Evolutionary conservation across 352 stramenopile species (phyloP).

Genomic region (Phytophthora fragariae): DNA sequence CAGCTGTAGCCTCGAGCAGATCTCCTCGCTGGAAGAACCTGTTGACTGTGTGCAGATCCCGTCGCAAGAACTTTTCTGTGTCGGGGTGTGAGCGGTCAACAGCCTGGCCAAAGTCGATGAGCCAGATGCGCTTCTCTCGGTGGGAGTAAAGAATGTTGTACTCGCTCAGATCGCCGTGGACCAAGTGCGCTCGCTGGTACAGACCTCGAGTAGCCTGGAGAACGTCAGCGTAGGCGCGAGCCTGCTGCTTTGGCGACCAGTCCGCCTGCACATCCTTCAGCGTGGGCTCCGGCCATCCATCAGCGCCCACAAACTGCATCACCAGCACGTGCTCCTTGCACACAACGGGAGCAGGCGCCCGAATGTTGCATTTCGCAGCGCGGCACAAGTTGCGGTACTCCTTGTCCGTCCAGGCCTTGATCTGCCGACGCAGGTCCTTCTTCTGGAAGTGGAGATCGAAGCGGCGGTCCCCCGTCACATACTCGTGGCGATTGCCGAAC

Average conservation of each 20-base stretch:
- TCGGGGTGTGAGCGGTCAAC: slow-evolving; percentile 85
- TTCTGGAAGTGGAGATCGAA: slow-evolving; percentile 82
- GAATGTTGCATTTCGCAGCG: slow-evolving; percentile 55
- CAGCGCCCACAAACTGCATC: slow-evolving; percentile 72
- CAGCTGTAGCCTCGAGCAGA: slow-evolving; percentile 39
- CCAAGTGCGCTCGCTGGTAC: slow-evolving; percentile 62
- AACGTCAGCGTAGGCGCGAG: slow-evolving; percentile 63
- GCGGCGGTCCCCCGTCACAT: slow-evolving; percentile 83
- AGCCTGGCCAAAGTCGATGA: slow-evolving; percentile 94
- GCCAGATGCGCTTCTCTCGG: slow-evolving; percentile 71
- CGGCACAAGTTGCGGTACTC: slow-evolving; percentile 74
- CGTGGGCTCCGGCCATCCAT: slow-evolving; percentile 68
- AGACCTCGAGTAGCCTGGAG: slow-evolving; percentile 55
- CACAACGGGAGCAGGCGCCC: slow-evolving; percentile 47
- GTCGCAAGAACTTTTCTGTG: slow-evolving; percentile 63
- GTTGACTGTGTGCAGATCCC: slow-evolving; percentile 81
- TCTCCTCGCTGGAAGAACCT: slow-evolving; percentile 79
- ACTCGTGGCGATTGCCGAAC: slow-evolving; percentile 85
- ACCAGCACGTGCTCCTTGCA: slow-evolving; percentile 79
- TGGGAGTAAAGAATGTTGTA: slow-evolving; percentile 91
- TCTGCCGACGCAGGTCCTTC: slow-evolving; percentile 68
- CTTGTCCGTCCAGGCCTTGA: slow-evolving; percentile 83
- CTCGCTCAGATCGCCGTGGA: slow-evolving; percentile 78
- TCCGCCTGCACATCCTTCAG: slow-evolving; percentile 64
- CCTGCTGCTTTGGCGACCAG: slow-evolving; percentile 61